Base-by-base conservation (phyloP, 768 basidiomycete genomes). In the Xanthoconium purpureum region DNA sequence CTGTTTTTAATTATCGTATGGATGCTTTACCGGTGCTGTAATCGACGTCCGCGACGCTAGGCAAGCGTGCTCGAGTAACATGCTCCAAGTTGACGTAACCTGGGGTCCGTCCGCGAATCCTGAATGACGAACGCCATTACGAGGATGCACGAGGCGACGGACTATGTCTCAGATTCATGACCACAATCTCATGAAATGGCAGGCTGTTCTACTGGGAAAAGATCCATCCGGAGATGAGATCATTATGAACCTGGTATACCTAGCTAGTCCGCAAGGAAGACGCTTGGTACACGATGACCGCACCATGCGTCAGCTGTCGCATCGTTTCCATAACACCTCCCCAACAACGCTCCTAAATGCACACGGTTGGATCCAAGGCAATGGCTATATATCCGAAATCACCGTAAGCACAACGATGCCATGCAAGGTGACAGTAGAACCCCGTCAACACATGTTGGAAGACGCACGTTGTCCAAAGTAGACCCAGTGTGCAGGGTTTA, bases 381-480 rank as follows among this genome's bases (percentile, higher is more conserved):
- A 71, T 70, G 47, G 58, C 70, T 71, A 43, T 47, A 45, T 24
- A 24, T 24, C 24, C 24, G 24, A 24, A 24, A 24, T 35, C 36
- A 58, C 33, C 14, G 30, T 59, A 42, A 64, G 53, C 28, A 50
- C 32, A 51, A 18, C 37, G 30, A 50, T 7, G 38, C 30, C 35
- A 50, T 42, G 35, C 32, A 15, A 56, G 39, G 39, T 28, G 33
- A 54, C 30, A 6, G 24, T 47, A 30, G 47, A 14, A 35, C 24
- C 33, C n/a, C 11, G 28, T 18, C 6, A 28, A 53, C 33, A 11
- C 8, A 33, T 30, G 28, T 20, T 24, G 24, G 24, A 50, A 54
- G 24, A 12, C 70, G 62, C 54, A 80, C 80, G 66, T 67, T 80
- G 77, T 11, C 63, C 71, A 57, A 81, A 80, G 24, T 82, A 81